These are phyloP conservation scores for Torulaspora franciscae DNA, from an alignment of 805 yeast species.

Conservation along the genomic window DNA sequence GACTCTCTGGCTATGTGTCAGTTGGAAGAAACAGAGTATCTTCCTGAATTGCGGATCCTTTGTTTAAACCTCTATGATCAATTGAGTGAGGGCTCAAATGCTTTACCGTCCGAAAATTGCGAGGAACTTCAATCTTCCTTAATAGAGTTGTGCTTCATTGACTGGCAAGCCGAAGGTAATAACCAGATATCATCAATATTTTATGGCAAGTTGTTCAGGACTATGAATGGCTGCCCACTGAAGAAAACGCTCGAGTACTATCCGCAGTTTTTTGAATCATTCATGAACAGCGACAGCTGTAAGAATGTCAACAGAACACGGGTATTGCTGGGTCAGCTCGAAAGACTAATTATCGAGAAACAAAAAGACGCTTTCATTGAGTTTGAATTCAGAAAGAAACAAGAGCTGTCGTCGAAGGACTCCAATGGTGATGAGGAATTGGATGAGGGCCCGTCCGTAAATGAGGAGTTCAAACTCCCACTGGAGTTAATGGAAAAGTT, in stretches of 20 bases:
- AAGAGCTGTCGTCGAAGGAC: conserved; percentile 22
- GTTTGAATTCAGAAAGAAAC: conserved; percentile 48
- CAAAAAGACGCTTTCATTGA: conserved; percentile 64
- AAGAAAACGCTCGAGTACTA: conserved; percentile 34
- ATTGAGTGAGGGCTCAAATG: conserved; percentile 33
- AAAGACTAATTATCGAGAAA: conserved; percentile 38
- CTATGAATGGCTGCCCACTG: conserved; percentile 31
- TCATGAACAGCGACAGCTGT: conserved; percentile 18
- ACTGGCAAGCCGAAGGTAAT: conserved; percentile 19
- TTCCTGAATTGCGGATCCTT: conserved; percentile 43
- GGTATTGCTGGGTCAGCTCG: conserved; percentile 40
- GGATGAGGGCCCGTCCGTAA: conserved; percentile 9
- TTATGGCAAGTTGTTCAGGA: conserved; percentile 37
- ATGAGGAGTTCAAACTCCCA: conserved; percentile 30
- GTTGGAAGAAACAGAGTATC: conserved; percentile 34
- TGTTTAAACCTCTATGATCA: conserved; percentile 43
- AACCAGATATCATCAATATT: conserved; percentile 37
- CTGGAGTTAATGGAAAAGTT: conserved; percentile 38
- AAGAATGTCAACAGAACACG: conserved; percentile 40
- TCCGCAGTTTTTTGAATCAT: conserved; percentile 35
- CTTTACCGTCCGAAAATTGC: conserved; percentile 33
- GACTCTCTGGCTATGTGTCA: conserved; percentile 31
- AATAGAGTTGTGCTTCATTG: conserved; percentile 40
- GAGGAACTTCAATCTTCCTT: conserved; percentile 41
- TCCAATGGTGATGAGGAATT: conserved; percentile 9